Base-by-base conservation (phyloP, 2,329 filamentous ascomycete genomes). In the Colletotrichum navitas region DNA sequence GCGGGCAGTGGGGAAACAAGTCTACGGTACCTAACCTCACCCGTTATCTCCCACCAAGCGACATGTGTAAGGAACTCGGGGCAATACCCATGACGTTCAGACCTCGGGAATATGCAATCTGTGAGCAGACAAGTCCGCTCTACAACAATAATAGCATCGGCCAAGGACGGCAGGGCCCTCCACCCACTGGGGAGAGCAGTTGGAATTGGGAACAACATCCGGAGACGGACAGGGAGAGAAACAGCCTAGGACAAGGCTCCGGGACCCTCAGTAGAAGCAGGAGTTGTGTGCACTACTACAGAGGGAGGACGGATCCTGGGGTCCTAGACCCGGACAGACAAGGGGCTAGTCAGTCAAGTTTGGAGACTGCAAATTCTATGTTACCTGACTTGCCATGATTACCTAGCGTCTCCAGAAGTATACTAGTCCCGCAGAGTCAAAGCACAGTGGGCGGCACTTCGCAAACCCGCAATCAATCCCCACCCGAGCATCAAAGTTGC, bases 61-160 rank as follows among this genome's bases (percentile, higher is more conserved):
- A 4, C 10, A 18, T 21, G 59, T 56, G 7, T 5, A 16, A n/a
- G 3, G 21, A 39, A 16, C 54, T 24, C 5, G 26, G 14, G 7
- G 49, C 8, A 14, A 32, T 14, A 21, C 3, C 26, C 26, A 32
- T 21, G 7, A 51, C 7, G 6, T 24, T 18, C 18, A 34, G 16
- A 14, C 56, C 49, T 51, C 24, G 41, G 64, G 43, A 49, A 63
- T 63, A 56, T 71, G 63, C 64, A 67, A 68, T 52, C 55, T 56
- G 56, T 47, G 26, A 51, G 34, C 29, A 45, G 51, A 51, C 24
- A 52, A 62, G 54, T 32, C 41, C 29, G 63, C 45, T 49, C 59
- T 32, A 32, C 32, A 39, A 67, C 49, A 52, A 61, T 49, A 55
- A 67, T 54, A 66, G 51, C 64, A 71, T 58, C 45, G 29, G 60